phyloP scores from a whole-genome alignment of 2,329 filamentous ascomycete genomes.

The Trichoderma simmonsii region DNA sequence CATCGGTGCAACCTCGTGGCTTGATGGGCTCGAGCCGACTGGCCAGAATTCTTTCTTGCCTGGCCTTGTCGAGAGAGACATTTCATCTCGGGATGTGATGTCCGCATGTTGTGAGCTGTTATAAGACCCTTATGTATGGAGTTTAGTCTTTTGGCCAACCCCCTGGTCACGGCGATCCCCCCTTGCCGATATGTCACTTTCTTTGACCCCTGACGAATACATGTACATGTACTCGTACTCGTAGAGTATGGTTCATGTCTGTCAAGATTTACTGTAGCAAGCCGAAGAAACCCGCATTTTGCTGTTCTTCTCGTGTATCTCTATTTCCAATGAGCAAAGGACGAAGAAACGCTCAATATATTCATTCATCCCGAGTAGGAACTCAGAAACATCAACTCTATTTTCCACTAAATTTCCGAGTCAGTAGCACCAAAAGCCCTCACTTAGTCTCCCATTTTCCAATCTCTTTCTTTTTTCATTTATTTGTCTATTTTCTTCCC shows the following conservation, averaged over 20 bases:
- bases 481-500: neutral
- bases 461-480: neutral
- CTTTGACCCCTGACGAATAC: neutral
- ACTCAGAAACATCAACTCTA: neutral
- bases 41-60: neutral
- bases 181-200: neutral
- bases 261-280: neutral
- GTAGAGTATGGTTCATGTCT: neutral
- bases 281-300: too few species aligned
- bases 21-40: slow-evolving; percentile 6
- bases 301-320: too few species aligned
- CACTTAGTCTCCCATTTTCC: neutral
- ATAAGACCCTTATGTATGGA: neutral
- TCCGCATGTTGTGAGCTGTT: neutral
- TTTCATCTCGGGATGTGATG: neutral
- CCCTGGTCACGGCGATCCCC: neutral
- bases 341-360: neutral
- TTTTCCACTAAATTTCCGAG: neutral
- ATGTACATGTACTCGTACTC: neutral
- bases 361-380: neutral
- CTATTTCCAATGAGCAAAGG: neutral
- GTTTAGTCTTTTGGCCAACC: neutral
- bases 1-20: neutral
- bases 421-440: neutral
- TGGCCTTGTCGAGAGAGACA: neutral